Base-by-base conservation (phyloP, 257 asterid species). In the Echites panduratus region DNA sequence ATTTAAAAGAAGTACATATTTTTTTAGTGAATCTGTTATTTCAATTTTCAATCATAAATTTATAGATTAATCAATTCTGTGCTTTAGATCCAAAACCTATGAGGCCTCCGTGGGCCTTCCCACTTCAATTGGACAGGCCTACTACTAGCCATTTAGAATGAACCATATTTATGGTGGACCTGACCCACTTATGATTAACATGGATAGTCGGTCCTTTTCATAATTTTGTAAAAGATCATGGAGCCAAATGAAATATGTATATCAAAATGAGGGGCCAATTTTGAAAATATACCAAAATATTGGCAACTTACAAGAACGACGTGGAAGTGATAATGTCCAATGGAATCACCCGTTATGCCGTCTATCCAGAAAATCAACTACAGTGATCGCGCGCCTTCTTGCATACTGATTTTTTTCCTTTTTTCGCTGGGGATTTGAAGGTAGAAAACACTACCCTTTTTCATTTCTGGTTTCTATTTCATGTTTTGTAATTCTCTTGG, bases 331-430 rank as follows among this genome's bases (percentile, higher is more conserved):
- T 73, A 40, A 47, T 58, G 47, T 77, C 78, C 78, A 77, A 43
- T 71, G 50, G 17, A 65, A 35, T 65, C 61, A 2, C 27, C 48
- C 80, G 8, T 72, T 38, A 26, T 48, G 19, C 44, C 53, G 26
- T 68, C 75, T 78, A 52, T 73, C 81, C 67, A 40, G 70, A 77
- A 6, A 47, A 22, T 38, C 57, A 72, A 29, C 45, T 20, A 52
- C 64, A 0, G 7, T n/a, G 62, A 49, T 44, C 54, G 57, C 69
- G 64, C 50, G 44, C 63, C 45, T 52, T 17, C 54, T 71, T 17
- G 61, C 2, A 10, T 20, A 3, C 9, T 45, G 59, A 20, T 9
- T 54, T 13, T 43, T 26, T 57, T 41, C 68, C 3, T 32, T 14
- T 49, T 16, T 49, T 13, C 11, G 19, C 53, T 48, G 74, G 68